Percentiles rank a stretch among this genome's conserved stretches.
These are phyloP conservation scores for Takashimella tepidaria DNA, from an alignment of 1,284 basidiomycete species.

Conservation along the genomic window DNA sequence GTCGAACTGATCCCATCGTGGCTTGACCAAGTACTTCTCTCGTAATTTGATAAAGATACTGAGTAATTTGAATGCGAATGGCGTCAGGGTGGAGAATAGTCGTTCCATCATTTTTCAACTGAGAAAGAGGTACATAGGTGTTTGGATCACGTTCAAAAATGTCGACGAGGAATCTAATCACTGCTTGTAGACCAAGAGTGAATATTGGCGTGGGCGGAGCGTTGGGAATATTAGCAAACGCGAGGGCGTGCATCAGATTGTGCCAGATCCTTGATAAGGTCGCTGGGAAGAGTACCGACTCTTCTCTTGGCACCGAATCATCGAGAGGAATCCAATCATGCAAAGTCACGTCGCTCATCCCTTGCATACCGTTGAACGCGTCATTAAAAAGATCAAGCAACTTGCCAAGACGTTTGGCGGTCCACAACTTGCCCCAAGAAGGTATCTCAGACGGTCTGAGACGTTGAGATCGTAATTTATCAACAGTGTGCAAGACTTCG, in stretches of 20 bases:
- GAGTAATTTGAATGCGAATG: slow-evolving; percentile 19
- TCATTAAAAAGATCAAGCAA: slow-evolving; percentile 32
- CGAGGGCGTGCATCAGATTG: slow-evolving; percentile 32
- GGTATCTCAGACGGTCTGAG: slow-evolving; percentile 32
- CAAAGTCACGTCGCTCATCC: slow-evolving; percentile 18
- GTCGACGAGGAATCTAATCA: slow-evolving; percentile 22
- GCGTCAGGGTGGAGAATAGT: slow-evolving; percentile 11
- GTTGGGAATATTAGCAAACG: slow-evolving; percentile 8
- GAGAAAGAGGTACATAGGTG: slow-evolving; percentile 27
- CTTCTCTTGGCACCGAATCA: neutral
- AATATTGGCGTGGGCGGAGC: slow-evolving; percentile 17
- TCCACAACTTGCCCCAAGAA: slow-evolving; percentile 35
- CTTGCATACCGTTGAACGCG: slow-evolving; percentile 27
- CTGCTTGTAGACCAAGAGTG: slow-evolving; percentile 16
- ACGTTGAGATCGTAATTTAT: slow-evolving; percentile 15
- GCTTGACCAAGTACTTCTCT: slow-evolving; percentile 20
- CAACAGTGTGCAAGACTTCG: slow-evolving; percentile 1
- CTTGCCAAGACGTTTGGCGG: slow-evolving; percentile 28
- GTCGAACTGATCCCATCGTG: slow-evolving; percentile 11
- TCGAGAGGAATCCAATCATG: slow-evolving; percentile 23
- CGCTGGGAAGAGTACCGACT: slow-evolving; percentile 21
- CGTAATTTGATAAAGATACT: slow-evolving; percentile 22
- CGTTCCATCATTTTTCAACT: slow-evolving; percentile 19
- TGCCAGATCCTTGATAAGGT: slow-evolving; percentile 30
- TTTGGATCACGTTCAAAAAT: slow-evolving; percentile 32